Evolutionary conservation across 2,329 filamentous ascomycete species (phyloP), one percentile per base, ranked within the genome.

Genomic region (Xylariales sp.): DNA sequence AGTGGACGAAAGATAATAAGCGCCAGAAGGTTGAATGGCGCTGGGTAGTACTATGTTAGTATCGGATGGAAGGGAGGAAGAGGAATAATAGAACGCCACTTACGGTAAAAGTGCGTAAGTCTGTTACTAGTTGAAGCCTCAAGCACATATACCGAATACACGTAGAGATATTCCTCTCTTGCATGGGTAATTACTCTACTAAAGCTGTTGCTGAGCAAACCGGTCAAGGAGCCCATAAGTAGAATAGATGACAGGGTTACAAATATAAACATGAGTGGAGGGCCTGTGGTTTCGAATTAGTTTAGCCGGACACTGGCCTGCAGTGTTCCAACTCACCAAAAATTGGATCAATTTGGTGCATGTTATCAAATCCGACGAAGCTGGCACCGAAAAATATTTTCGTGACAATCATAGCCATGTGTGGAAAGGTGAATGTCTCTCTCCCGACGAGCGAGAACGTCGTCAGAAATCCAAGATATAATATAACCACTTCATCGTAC

Each of bases 381-480:
- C 87, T 91, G 18, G 90, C 91, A 10, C 92, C 92, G 75, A 93
- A 94, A 78, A 94, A 94, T 60, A 94, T 93, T 78, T 93, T 93
- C 69, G 92, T 90, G 64, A 94, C 80, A 69, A 92, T 89, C 86
- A 91, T 91, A 43, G 90, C 89, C 91, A 94, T 94, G 64, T 89
- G 82, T 9, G 82, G 80, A 30, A 91, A 85, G 4, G 84, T 86
- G 75, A 91, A 93, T 1, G 82, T 80, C 58, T 92, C 90, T 62
- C 92, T 87, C n/a, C 91, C 92, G 52, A 96, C 84, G 32, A 94
- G 85, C 0, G 90, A 90, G 74, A 95, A 95, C 0, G 93, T 97
- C 0, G 94, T 97, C 41, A 97, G 82, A 79, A 97, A 97, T 54
- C 94, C 93, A 55, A 96, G 82, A 77, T 97, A 97, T 60, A 97